Percentiles rank a stretch among this genome's conserved stretches.
Evolutionary conservation across 2,329 filamentous ascomycete species (phyloP).

Genomic region (Falciphora oryzae): DNA sequence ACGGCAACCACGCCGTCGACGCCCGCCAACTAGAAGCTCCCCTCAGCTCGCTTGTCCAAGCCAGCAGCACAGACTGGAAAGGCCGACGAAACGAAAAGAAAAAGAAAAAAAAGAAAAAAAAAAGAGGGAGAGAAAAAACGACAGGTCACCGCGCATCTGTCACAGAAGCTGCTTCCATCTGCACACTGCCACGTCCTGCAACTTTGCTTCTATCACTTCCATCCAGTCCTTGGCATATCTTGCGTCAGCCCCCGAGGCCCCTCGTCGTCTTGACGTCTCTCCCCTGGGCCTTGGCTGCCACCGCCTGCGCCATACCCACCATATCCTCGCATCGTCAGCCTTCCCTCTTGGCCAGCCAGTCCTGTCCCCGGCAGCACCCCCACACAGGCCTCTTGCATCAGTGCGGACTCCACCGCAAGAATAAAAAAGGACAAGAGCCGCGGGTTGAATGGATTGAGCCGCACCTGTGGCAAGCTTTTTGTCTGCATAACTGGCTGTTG

Average conservation of each 20-base stretch:
- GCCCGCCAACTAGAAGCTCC: background rate
- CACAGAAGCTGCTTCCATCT: background rate
- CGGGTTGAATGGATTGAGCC: background rate
- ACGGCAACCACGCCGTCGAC: background rate
- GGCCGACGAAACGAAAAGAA: background rate
- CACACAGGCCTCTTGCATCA: background rate
- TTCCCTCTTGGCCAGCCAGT: background rate
- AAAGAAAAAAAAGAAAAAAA: background rate
- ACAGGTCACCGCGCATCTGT: background rate
- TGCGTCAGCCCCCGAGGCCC: background rate
- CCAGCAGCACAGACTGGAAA: background rate
- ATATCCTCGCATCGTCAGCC: conserved; percentile 10
- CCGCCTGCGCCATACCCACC: too few relatives aligned
- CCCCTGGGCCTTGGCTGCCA: background rate
- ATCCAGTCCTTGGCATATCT: background rate
- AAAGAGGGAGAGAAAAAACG: background rate
- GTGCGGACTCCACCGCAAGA: background rate
- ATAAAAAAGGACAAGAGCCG: background rate
- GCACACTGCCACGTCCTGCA: background rate
- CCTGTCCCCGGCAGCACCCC: background rate
- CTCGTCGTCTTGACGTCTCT: background rate
- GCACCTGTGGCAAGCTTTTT: background rate
- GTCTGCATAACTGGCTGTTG: background rate
- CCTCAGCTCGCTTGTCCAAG: background rate
- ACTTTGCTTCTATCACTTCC: background rate